Evolutionary conservation across 108 stramenopile species (phyloP).

Genomic region (Craspedostauros australis): DNA sequence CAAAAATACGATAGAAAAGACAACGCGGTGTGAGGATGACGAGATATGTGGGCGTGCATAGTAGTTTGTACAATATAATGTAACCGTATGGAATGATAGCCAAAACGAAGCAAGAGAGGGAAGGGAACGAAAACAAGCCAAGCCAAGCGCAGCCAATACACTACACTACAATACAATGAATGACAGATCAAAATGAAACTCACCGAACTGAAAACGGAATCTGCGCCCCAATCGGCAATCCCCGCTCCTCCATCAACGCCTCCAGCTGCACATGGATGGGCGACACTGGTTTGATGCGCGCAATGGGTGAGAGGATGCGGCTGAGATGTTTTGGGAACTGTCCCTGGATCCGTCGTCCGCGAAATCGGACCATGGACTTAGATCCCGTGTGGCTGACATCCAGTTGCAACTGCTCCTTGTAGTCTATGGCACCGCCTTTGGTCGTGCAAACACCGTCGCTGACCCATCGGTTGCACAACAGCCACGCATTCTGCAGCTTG

Average conservation of each 20-base stretch:
- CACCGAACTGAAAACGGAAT: no score
- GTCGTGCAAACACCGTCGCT: slow-evolving; percentile 29
- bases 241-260: slow-evolving; percentile 63
- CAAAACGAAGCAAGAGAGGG: no score
- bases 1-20: no score
- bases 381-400: background rate
- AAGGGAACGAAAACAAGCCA: background rate
- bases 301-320: slow-evolving; percentile 43
- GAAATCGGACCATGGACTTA: slow-evolving; percentile 43
- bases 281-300: slow-evolving; percentile 9
- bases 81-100: no score
- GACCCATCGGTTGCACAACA: slow-evolving; percentile 74
- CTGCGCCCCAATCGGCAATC: slow-evolving; percentile 53
- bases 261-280: slow-evolving; percentile 34
- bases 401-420: slow-evolving; percentile 37
- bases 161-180: no score
- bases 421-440: slow-evolving; percentile 30
- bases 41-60: no score
- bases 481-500: slow-evolving; percentile 14
- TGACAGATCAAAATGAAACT: no score
- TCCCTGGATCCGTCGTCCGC: slow-evolving; percentile 30
- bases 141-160: no score
- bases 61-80: no score
- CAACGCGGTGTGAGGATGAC: no score
- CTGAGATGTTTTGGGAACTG: slow-evolving; percentile 40